Conservation (phyloP, 2,329 filamentous ascomycete species). For the Fusarium sambucinum region DNA sequence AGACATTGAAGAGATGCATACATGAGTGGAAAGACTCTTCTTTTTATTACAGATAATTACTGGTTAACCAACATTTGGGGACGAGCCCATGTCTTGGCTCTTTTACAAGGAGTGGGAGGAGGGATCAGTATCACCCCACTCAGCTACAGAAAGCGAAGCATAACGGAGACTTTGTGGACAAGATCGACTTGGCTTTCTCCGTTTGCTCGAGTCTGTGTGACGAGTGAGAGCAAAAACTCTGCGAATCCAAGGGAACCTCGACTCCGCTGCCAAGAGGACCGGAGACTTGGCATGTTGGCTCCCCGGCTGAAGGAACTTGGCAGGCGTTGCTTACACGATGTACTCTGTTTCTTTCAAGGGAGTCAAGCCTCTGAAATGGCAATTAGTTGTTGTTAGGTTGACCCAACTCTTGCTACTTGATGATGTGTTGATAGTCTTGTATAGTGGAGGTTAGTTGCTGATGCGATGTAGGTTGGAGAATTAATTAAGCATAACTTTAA, state of each 20-base stretch:
- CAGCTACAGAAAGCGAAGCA: neutral
- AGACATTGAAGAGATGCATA: neutral
- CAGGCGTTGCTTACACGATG: constrained; percentile 3
- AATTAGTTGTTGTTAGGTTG: neutral
- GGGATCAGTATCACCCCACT: constrained; percentile 7
- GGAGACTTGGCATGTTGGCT: constrained; percentile 36
- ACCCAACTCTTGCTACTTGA: neutral
- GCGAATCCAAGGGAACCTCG: neutral
- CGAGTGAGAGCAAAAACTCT: constrained; percentile 14
- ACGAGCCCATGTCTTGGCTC: constrained; percentile 19
- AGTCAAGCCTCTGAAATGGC: neutral
- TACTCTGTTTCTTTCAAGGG: neutral
- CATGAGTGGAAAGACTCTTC: constrained; percentile 10
- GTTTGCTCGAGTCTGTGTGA: constrained; percentile 28
- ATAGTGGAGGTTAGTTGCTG: neutral
- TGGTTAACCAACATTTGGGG: neutral
- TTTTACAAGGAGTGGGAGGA: neutral
- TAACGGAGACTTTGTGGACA: constrained; percentile 8
- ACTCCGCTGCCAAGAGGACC: constrained; percentile 42
- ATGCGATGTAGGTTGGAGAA: neutral
- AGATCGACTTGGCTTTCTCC: constrained; percentile 39
- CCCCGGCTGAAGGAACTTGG: neutral
- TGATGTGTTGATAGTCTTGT: neutral
- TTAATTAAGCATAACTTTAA: constrained; percentile 39
- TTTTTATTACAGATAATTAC: constrained; percentile 33